phyloP scores from a whole-genome alignment of 2,329 filamentous ascomycete species.

The Cladophialophora psammophila region DNA sequence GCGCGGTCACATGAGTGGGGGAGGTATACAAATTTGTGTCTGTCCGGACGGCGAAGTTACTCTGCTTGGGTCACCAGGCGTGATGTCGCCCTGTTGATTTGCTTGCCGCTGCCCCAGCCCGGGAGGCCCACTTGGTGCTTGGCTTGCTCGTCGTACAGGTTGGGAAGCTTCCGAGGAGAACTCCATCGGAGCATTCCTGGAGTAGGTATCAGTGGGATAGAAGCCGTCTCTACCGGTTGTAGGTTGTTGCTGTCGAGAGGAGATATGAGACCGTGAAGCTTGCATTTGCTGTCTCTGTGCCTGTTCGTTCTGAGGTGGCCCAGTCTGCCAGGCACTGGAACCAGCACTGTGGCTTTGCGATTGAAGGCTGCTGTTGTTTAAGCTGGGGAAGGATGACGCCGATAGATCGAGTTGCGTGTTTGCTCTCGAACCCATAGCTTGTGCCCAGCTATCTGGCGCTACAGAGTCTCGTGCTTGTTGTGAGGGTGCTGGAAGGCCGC shows the following conservation, averaged over 20 bases:
- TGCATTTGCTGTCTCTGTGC: slow-evolving; percentile 34
- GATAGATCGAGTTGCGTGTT: slow-evolving; percentile 39
- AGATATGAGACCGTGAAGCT: slow-evolving; percentile 28
- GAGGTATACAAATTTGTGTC: slow-evolving; percentile 35
- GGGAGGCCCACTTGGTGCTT: slow-evolving; percentile 35
- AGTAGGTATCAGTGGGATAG: slow-evolving; percentile 38
- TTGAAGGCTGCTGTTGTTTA: slow-evolving; percentile 37
- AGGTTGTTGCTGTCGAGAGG: slow-evolving; percentile 33
- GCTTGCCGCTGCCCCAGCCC: slow-evolving; percentile 36
- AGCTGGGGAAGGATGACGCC: slow-evolving; percentile 40
- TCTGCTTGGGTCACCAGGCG: slow-evolving; percentile 36
- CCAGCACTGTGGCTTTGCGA: slow-evolving; percentile 33
- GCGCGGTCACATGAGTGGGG: background rate
- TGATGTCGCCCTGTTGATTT: slow-evolving; percentile 31
- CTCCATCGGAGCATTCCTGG: slow-evolving; percentile 37
- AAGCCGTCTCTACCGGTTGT: slow-evolving; percentile 30
- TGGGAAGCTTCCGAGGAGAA: slow-evolving; percentile 34
- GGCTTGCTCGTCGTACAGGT: slow-evolving; percentile 32
- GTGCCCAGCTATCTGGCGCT: slow-evolving; percentile 39
- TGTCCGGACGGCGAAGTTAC: slow-evolving; percentile 39
- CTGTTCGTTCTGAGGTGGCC: slow-evolving; percentile 38
- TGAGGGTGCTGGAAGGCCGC: slow-evolving; percentile 27
- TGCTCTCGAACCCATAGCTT: slow-evolving; percentile 38
- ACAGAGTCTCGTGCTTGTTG: slow-evolving; percentile 34
- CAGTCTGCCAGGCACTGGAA: slow-evolving; percentile 41